These are phyloP conservation scores for Fragilariopsis cylindrus DNA, from an alignment of 108 stramenopile species.

Conservation along the genomic window DNA sequence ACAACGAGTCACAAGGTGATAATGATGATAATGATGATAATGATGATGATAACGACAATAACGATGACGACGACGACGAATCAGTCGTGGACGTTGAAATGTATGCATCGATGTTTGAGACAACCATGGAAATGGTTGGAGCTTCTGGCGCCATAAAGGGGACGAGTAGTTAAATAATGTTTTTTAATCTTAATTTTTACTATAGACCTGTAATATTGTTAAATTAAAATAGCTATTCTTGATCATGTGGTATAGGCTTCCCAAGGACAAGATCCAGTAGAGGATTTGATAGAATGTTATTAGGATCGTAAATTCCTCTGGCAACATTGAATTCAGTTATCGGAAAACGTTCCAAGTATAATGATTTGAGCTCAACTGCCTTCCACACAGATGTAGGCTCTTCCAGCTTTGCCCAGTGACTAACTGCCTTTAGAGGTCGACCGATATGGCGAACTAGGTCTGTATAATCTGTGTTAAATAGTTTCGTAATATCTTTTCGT, in stretches of 20 bases:
- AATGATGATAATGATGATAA: constrained; percentile 12
- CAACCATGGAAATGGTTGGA: constrained; percentile 88
- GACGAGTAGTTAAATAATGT: not conserved
- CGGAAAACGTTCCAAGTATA: constrained; percentile 53
- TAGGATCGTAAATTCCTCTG: constrained; percentile 68
- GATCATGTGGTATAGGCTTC: constrained; percentile 26
- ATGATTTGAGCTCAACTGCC: constrained; percentile 45
- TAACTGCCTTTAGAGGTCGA: constrained; percentile 59
- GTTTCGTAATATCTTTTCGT: constrained; percentile 78
- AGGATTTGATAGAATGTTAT: constrained; percentile 52
- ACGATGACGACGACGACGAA: constrained; percentile 47
- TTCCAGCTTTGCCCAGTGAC: constrained; percentile 97
- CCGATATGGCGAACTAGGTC: constrained; percentile 71
- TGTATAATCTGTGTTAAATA: constrained; percentile 80
- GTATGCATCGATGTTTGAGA: constrained; percentile 90
- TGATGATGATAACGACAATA: constrained; percentile 31
- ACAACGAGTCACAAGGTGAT: constrained; percentile 13
- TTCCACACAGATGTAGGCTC: constrained; percentile 46
- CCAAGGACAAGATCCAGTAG: constrained; percentile 51
- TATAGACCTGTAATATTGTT: not conserved
- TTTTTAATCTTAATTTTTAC: not conserved
- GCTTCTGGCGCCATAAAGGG: constrained; percentile 32
- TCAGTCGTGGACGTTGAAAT: constrained; percentile 75
- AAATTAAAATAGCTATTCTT: constrained; percentile 5
- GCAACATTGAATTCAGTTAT: constrained; percentile 63